phyloP scores from a whole-genome alignment of 768 basidiomycete genomes.

The Kwoniella dejecticola region DNA sequence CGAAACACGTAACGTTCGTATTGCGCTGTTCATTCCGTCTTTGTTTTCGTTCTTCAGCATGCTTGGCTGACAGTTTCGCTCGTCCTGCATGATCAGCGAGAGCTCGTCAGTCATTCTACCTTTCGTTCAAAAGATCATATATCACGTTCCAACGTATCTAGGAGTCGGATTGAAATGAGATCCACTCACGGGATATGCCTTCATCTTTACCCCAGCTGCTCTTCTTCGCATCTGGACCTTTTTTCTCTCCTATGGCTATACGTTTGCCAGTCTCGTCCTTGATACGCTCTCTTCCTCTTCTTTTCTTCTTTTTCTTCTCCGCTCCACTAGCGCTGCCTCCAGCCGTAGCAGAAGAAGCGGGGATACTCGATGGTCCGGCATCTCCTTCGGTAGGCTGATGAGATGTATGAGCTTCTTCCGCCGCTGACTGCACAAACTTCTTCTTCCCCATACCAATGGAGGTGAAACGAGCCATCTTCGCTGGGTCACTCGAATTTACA shows the following conservation, averaged over 20 bases:
- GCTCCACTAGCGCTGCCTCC: constrained; percentile 46
- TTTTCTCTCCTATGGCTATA: constrained; percentile 28
- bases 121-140: no score
- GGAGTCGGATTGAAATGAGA: no score
- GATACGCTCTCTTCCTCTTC: constrained; percentile 56
- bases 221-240: constrained; percentile 42
- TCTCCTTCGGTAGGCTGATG: constrained; percentile 10
- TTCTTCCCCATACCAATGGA: constrained; percentile 51
- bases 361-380: constrained; percentile 29
- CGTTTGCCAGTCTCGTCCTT: constrained; percentile 43
- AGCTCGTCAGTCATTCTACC: no score
- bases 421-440: constrained; percentile 45
- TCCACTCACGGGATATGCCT: constrained; percentile 41
- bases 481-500: not conserved
- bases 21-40: constrained; percentile 66
- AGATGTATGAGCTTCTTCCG: constrained; percentile 39
- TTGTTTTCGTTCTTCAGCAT: constrained; percentile 66
- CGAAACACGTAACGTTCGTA: constrained; percentile 67
- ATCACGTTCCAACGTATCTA: no score
- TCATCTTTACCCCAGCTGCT: constrained; percentile 41
- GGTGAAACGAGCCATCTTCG: constrained; percentile 51
- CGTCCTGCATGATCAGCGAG: constrained; percentile 12
- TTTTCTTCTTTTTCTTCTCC: constrained; percentile 64
- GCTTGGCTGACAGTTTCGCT: constrained; percentile 37
- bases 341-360: constrained; percentile 13